Base-by-base conservation (phyloP, 2,329 filamentous ascomycete species). In the Xylaria hypoxylon region DNA sequence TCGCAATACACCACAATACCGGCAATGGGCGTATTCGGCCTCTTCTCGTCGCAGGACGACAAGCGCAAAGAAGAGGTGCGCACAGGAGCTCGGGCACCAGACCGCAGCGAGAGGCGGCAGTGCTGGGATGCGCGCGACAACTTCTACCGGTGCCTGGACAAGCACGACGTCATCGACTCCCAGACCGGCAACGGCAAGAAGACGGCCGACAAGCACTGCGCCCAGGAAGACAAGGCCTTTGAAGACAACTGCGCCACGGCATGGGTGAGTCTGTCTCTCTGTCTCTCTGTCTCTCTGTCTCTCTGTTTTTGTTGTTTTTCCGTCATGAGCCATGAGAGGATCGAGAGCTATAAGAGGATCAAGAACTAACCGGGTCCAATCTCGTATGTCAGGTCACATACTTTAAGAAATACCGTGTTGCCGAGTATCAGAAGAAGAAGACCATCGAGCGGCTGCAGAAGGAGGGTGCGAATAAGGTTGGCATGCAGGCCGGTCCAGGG, bases 371-470 rank as follows among this genome's bases (percentile, higher is more conserved):
- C 1, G 3, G n/a, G 26, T 60, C 73, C 28, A 19, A 17, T 45
- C 35, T 26, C n/a, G 45, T 33, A n/a, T n/a, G 22, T 19, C 35
- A 96, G 93, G 92, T 97, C 68, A 93, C 94, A 81, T 98, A 99
- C 80, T 99, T 99, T 82, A 97, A 98, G 84, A 94, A 97, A 80
- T 92, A 94, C 82, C 87, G 96, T 75, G 93, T 98, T 40, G 95
- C 96, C 81, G 96, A 99, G 73, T 87, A 92, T 76, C 92, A 97
- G 74, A 93, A 95, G 80, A 90, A 92, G 76, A 85, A 90, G 80
- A 91, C 93, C 26, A 83, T 97, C 70, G 90, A 91, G 74, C 88
- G 89, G 77, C 87, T 97, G 73, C 86, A 91, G 77, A 86, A 85
- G 52, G 90, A 95, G 78, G 91, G 92, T 69, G 92, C 91, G 13